Conservation (phyloP, 2,329 filamentous ascomycete genomes). For the Sporothrix variecibatus region DNA sequence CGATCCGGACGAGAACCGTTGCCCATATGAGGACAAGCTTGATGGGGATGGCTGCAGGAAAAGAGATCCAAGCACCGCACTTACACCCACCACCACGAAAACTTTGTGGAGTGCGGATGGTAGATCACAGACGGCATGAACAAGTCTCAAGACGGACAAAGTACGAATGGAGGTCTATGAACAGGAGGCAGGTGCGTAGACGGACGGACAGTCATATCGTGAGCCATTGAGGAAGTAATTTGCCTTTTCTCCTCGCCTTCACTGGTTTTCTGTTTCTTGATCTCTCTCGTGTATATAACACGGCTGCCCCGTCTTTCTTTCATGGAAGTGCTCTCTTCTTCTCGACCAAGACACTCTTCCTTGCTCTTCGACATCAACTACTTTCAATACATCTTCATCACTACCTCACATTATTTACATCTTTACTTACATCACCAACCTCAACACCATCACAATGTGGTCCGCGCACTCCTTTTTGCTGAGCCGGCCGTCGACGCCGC, state of each 20-base stretch:
- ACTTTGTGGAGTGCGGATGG: conserved; percentile 11
- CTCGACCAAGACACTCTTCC: background rate
- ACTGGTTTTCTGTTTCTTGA: background rate
- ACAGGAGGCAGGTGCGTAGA: background rate
- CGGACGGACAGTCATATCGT: background rate
- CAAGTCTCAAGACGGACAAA: background rate
- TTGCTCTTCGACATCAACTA: background rate
- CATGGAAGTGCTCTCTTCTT: background rate
- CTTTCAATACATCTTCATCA: background rate
- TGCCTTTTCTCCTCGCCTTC: background rate
- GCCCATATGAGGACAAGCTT: background rate
- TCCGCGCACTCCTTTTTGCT: conserved; percentile 24
- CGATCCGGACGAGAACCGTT: background rate
- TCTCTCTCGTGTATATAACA: background rate
- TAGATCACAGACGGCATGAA: conserved; percentile 4
- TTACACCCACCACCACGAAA: background rate
- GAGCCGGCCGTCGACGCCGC: conserved; percentile 24
- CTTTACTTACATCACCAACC: background rate
- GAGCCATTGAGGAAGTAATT: background rate
- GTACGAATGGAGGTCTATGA: background rate
- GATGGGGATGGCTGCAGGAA: background rate
- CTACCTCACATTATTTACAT: background rate
- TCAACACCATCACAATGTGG: conserved; percentile 14
- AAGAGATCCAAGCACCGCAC: background rate
- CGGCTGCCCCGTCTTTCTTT: background rate